Evolutionary conservation across 192 early-diverging fungal genomes (phyloP).

Genomic region (Gamsiella multidivaricata): DNA sequence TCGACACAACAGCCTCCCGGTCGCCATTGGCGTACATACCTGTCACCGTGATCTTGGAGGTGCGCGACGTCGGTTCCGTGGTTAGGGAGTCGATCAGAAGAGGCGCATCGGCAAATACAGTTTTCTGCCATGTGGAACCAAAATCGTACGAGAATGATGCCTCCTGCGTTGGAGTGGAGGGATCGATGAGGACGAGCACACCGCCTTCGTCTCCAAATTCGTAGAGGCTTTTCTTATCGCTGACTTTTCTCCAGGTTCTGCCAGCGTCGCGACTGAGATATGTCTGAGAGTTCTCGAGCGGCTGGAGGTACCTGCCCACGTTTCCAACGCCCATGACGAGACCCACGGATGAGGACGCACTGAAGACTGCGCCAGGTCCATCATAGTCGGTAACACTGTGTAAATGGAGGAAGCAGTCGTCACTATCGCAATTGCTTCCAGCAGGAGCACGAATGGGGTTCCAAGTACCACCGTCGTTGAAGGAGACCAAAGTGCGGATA

Average conservation of each 20-base stretch:
- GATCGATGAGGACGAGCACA: conserved; percentile 79
- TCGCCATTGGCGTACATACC: conserved; percentile 61
- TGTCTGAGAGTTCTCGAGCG: conserved; percentile 73
- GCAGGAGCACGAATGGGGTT: conserved; percentile 22
- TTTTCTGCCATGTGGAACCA: conserved; percentile 78
- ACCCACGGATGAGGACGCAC: conserved; percentile 78
- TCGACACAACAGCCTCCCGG: conserved; percentile 31
- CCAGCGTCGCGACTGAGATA: conserved; percentile 91
- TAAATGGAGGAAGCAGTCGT: conserved; percentile 81
- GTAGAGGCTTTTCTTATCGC: conserved; percentile 71
- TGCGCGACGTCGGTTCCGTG: conserved; percentile 72
- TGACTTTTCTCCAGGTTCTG: conserved; percentile 81
- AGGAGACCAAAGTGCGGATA: conserved; percentile 82
- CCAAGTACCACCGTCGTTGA: conserved; percentile 81
- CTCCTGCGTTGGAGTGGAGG: conserved; percentile 74
- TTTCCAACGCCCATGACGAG: conserved; percentile 93
- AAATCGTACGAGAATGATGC: conserved; percentile 82
- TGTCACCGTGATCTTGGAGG: conserved; percentile 78
- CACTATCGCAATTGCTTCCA: conserved; percentile 28
- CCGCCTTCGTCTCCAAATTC: conserved; percentile 96
- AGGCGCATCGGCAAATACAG: conserved; percentile 66
- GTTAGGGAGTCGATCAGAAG: conserved; percentile 71
- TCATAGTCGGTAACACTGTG: conserved; percentile 79
- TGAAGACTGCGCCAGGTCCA: conserved; percentile 72
- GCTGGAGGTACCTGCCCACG: conserved; percentile 73